phyloP scores from a whole-genome alignment of 768 basidiomycete species.

The Nidularia sp. region DNA sequence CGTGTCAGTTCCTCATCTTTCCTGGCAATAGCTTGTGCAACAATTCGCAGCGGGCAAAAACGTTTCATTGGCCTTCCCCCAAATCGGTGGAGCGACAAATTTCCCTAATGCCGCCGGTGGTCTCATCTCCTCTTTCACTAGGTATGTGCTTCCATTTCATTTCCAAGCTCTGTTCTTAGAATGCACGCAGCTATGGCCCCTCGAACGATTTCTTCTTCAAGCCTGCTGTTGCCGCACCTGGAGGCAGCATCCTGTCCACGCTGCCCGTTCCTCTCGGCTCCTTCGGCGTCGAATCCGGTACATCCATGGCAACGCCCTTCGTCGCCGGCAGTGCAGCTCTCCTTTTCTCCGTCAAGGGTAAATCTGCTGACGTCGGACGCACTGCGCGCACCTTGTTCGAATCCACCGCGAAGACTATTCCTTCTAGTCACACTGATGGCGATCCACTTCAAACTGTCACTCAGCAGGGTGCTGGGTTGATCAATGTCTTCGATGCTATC shows the following conservation, averaged over 20 bases:
- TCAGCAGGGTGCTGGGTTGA: conserved; percentile 52
- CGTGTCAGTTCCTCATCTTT: not conserved
- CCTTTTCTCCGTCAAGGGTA: conserved; percentile 36
- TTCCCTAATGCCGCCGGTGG: conserved; percentile 51
- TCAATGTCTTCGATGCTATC: conserved; percentile 57
- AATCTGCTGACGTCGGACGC: conserved; percentile 18
- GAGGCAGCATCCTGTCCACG: conserved; percentile 47
- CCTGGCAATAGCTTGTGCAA: conserved; percentile 35
- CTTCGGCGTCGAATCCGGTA: conserved; percentile 37
- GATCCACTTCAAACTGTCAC: conserved; percentile 48
- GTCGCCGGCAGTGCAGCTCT: conserved; percentile 42
- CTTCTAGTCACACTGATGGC: conserved; percentile 41
- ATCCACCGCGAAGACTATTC: conserved; percentile 40
- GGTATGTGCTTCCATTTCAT: conserved; percentile 4
- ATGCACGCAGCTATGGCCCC: conserved; percentile 38
- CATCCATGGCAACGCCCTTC: conserved; percentile 42
- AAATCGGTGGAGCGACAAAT: conserved; percentile 33
- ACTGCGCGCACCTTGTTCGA: conserved; percentile 35
- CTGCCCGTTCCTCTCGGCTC: conserved; percentile 34
- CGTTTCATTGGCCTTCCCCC: conserved; percentile 44
- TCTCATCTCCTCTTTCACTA: conserved; percentile 49
- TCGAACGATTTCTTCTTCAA: conserved; percentile 58
- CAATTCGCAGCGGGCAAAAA: conserved; percentile 40
- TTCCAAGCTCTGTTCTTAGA: too few species aligned
- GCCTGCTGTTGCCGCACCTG: conserved; percentile 49